Evolutionary conservation across 2,329 filamentous ascomycete genomes (phyloP), one percentile per base, ranked within the genome.

Genomic region (Thyridium curvatum): DNA sequence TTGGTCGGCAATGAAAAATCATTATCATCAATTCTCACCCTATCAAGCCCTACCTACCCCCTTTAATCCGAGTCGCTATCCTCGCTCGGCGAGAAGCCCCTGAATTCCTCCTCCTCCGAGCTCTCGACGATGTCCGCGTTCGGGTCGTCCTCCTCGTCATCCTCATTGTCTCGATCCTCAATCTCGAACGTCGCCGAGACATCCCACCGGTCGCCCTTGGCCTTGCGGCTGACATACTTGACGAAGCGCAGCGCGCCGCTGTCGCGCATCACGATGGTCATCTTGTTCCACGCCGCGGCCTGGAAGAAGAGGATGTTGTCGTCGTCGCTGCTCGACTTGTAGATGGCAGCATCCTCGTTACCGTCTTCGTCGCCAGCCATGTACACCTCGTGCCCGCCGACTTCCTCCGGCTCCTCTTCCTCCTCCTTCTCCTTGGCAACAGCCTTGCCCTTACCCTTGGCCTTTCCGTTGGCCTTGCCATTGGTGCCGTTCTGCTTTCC

Each of bases 151-250:
- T 56, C 59, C 2, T 54, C 58, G 38, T 48, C 62, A 0, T 60
- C 58, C 3, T 58, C 62, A 1, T 61, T 68, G 2, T 74, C 72
- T 30, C 67, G 58, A 42, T 78, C 74, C 46, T 74, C 74, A 26
- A 95, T 82, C 17, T 83, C 86, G 59, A 86, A 87, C 28, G 80
- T 79, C 1, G 81, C 93, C 34, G 79, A 83, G 36, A 97, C 72
- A 64, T 98, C 93, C 88, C 90, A 97, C 32, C 93, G 74, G 63
- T 97, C 93, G 1, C 93, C 93, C 54, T 78, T 78, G 8, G 93
- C 93, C 37, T 74, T 77, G 43, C 72, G 72, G 61, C 85, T 94
- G 16, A 98, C 84, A 60, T 97, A 98, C 69, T 97, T 98, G 54
- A 97, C 89, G 58, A 98, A 98, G 59, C 87, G 83, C 55, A 98